Evolutionary conservation across 2,329 filamentous ascomycete species (phyloP).

Genomic region (Cytospora piceae): DNA sequence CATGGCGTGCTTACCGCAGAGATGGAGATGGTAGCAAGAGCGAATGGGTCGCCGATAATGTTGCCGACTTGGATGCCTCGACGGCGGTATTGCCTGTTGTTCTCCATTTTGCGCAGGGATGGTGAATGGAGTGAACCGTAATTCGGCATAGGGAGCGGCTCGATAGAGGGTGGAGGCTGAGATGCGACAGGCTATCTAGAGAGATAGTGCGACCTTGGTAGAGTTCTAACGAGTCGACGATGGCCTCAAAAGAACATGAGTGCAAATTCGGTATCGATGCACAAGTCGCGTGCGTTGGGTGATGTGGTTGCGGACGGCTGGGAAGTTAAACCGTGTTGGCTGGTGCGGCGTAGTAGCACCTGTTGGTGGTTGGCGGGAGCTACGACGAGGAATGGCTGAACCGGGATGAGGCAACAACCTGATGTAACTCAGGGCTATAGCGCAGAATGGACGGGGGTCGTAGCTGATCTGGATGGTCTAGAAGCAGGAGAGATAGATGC

Average conservation of each 20-base stretch:
- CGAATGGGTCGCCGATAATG: slow-evolving; percentile 94
- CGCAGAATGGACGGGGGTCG: background rate
- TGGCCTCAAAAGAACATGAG: slow-evolving; percentile 26
- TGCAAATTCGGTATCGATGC: slow-evolving; percentile 8
- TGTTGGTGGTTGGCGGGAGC: slow-evolving; percentile 20
- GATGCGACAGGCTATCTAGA: slow-evolving; percentile 18
- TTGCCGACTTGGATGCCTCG: slow-evolving; percentile 77
- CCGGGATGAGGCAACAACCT: background rate
- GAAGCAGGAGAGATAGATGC: slow-evolving; percentile 6
- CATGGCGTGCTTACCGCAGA: slow-evolving; percentile 69
- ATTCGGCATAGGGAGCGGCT: slow-evolving; percentile 64
- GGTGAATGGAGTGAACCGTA: slow-evolving; percentile 76
- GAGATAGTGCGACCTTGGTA: slow-evolving; percentile 19
- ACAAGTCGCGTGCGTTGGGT: slow-evolving; percentile 4
- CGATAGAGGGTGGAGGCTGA: slow-evolving; percentile 1
- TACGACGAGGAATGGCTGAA: slow-evolving; percentile 5
- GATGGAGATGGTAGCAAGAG: slow-evolving; percentile 91
- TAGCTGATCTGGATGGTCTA: background rate
- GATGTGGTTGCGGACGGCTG: background rate
- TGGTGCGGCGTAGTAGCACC: slow-evolving; percentile 5
- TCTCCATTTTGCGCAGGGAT: slow-evolving; percentile 81
- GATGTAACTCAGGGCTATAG: background rate
- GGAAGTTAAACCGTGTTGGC: slow-evolving; percentile 8
- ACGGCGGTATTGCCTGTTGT: slow-evolving; percentile 62
- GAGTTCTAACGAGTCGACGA: background rate